Evolutionary conservation across 805 yeast species (phyloP).

Genomic region (Candida pseudoglaebosa): DNA sequence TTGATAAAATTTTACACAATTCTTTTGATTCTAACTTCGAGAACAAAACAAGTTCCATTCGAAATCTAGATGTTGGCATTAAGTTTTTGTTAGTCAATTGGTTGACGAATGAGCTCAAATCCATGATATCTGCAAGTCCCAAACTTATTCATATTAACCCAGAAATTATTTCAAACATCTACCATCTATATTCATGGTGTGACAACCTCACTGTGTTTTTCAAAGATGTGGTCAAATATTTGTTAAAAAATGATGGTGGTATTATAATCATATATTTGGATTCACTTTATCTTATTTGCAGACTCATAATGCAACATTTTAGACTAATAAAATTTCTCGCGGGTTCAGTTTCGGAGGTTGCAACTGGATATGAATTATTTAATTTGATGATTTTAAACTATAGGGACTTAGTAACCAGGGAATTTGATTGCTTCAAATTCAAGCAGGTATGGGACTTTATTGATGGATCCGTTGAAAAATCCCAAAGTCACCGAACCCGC

Average conservation of each 20-base stretch:
- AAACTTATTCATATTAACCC: slow-evolving; percentile 34
- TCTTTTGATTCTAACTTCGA: slow-evolving; percentile 13
- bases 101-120: slow-evolving; percentile 42
- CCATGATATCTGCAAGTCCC: slow-evolving; percentile 28
- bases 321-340: slow-evolving; percentile 32
- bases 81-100: slow-evolving; percentile 46
- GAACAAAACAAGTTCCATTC: slow-evolving; percentile 12
- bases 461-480: slow-evolving; percentile 22
- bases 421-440: slow-evolving; percentile 31
- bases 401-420: slow-evolving; percentile 31
- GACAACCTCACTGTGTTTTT: slow-evolving; percentile 40
- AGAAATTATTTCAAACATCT: slow-evolving; percentile 24
- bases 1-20: slow-evolving; percentile 26
- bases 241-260: slow-evolving; percentile 37
- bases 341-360: slow-evolving; percentile 22
- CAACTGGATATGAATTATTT: slow-evolving; percentile 34
- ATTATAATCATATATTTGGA: slow-evolving; percentile 41
- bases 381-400: slow-evolving; percentile 29
- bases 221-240: slow-evolving; percentile 28
- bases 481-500: neutral
- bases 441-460: slow-evolving; percentile 33
- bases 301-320: slow-evolving; percentile 28
- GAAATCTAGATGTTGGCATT: slow-evolving; percentile 36
- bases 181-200: slow-evolving; percentile 32
- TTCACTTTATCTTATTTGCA: slow-evolving; percentile 31